Evolutionary conservation across 345 rosid genomes (phyloP).

Genomic region (Sisymbrium irio): DNA sequence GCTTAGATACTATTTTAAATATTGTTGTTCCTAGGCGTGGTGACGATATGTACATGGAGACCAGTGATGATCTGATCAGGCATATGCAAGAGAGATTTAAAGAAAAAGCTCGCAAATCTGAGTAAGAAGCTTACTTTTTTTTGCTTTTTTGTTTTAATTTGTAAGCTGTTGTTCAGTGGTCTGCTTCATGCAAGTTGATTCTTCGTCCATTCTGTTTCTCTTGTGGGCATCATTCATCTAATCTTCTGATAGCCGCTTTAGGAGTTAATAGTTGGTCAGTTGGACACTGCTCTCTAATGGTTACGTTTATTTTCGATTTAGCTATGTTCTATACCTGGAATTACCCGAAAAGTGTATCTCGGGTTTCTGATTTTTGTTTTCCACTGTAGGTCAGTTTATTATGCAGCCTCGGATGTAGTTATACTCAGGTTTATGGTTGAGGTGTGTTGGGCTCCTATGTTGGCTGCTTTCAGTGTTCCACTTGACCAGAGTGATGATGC

Average conservation of each 20-base stretch:
- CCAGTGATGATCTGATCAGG: slow-evolving; percentile 94
- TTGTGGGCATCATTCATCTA: slow-evolving; percentile 15
- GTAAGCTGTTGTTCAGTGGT: slow-evolving; percentile 18
- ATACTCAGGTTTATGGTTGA: slow-evolving; percentile 97
- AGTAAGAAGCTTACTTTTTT: slow-evolving; percentile 58
- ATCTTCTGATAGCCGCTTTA: slow-evolving; percentile 8
- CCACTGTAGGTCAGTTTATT: slow-evolving; percentile 92
- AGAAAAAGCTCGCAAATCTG: slow-evolving; percentile 97
- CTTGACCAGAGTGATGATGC: slow-evolving; percentile 98
- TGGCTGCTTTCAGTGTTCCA: slow-evolving; percentile 99
- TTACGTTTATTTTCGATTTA: background rate
- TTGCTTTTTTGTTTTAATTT: background rate
- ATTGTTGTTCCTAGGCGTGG: slow-evolving; percentile 94
- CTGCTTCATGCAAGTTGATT: slow-evolving; percentile 15
- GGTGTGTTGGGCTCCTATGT: slow-evolving; percentile 99
- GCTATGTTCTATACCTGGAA: background rate
- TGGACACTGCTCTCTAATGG: slow-evolving; percentile 7
- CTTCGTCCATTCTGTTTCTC: slow-evolving; percentile 5
- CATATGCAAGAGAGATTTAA: slow-evolving; percentile 99
- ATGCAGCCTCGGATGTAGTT: slow-evolving; percentile 98
- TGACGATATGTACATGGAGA: slow-evolving; percentile 75
- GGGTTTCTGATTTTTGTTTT: slow-evolving; percentile 33
- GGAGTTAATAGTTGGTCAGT: slow-evolving; percentile 16
- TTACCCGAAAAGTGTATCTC: background rate
- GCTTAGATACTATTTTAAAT: slow-evolving; percentile 90